Evolutionary conservation across 1,139 yeast genomes (phyloP).

Genomic region (Zygosaccharomyces sapae): DNA sequence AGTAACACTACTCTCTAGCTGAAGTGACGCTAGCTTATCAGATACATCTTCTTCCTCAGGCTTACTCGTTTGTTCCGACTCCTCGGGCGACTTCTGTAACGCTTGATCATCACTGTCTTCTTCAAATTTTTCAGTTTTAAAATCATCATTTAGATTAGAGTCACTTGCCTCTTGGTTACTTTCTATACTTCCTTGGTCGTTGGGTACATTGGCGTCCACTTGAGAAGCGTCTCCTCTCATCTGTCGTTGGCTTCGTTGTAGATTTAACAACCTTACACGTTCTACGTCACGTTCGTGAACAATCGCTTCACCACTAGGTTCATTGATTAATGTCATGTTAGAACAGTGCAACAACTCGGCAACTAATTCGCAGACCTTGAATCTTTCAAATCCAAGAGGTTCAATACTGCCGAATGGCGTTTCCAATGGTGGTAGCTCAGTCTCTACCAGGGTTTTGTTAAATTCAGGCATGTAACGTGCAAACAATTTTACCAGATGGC

Average conservation of each 20-base stretch:
- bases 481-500: conserved; percentile 77
- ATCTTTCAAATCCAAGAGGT: conserved; percentile 94
- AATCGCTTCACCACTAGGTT: conserved; percentile 71
- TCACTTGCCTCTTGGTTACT: neutral
- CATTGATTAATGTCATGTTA: conserved; percentile 89
- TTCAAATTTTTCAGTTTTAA: conserved; percentile 7
- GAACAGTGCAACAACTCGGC: conserved; percentile 96
- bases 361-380: conserved; percentile 89
- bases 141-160: neutral
- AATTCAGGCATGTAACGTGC: conserved; percentile 72
- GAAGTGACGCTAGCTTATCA: conserved; percentile 19
- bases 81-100: conserved; percentile 3
- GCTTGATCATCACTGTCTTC: conserved; percentile 2
- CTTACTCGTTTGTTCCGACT: conserved; percentile 5
- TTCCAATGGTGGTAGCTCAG: conserved; percentile 43
- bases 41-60: conserved; percentile 14
- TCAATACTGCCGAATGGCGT: conserved; percentile 76
- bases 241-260: conserved; percentile 9
- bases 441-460: conserved; percentile 47
- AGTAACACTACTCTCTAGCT: conserved; percentile 13
- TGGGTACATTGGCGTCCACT: neutral
- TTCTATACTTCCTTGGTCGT: conserved; percentile 4
- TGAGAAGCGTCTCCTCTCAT: conserved; percentile 1
- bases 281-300: conserved; percentile 73
- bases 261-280: conserved; percentile 38